Evolutionary conservation across 768 basidiomycete species (phyloP).

Genomic region (Chalciporus chontae): DNA sequence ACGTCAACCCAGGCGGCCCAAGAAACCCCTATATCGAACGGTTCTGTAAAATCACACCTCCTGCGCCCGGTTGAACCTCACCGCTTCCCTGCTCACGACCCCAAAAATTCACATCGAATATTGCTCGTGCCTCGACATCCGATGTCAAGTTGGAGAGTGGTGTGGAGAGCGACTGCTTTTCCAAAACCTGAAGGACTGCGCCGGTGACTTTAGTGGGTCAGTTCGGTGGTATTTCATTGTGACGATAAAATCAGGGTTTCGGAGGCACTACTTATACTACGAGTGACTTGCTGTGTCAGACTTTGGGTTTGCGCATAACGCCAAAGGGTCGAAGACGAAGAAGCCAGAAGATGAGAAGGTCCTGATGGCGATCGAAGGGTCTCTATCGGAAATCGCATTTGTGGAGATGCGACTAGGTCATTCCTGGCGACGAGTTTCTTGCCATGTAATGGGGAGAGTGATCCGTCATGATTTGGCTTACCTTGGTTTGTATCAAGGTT

Average conservation of each 20-base stretch:
- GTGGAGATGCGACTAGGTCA: too few species aligned
- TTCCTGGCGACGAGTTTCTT: too few species aligned
- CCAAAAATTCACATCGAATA: conserved; percentile 34
- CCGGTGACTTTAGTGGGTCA: conserved; percentile 22
- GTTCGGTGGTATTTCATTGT: neutral
- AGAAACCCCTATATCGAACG: conserved; percentile 6
- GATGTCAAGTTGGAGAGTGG: conserved; percentile 18
- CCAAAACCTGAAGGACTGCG: conserved; percentile 38
- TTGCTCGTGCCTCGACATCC: conserved; percentile 25
- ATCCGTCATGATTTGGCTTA: too few species aligned
- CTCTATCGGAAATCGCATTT: too few species aligned
- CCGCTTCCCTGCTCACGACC: conserved; percentile 23
- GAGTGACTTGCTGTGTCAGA: conserved; percentile 12
- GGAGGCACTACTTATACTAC: too few species aligned
- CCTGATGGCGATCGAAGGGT: too few species aligned
- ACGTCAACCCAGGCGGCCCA: conserved; percentile 4
- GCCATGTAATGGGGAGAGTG: too few species aligned
- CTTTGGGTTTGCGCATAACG: neutral
- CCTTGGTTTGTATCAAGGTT: too few species aligned
- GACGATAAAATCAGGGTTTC: neutral
- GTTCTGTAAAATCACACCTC: conserved; percentile 14
- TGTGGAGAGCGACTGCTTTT: conserved; percentile 28
- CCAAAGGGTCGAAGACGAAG: too few species aligned
- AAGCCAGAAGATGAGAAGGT: too few species aligned
- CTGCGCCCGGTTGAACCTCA: conserved; percentile 15